Evolutionary conservation across 2,329 filamentous ascomycete species (phyloP), one percentile per base, ranked within the genome.

Genomic region (Penicillium olsonii): DNA sequence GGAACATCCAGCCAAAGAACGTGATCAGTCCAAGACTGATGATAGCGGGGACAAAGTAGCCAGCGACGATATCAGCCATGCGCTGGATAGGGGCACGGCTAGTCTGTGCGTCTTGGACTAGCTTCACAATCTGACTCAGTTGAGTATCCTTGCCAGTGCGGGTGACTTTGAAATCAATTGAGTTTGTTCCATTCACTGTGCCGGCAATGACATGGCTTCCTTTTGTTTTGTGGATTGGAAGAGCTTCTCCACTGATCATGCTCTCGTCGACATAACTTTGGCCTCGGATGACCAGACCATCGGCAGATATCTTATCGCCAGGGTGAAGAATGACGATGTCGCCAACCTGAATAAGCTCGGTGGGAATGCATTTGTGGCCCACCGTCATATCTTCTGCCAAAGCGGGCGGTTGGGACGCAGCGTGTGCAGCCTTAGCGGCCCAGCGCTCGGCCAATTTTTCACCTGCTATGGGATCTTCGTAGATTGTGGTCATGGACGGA

Each of bases 51-150:
- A 99, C 89, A 63, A 99, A 99, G 70, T 94, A 94, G 12, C 94
- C 92, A 14, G 94, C 92, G 37, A 99, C 84, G 2, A 83, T 84
- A 71, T 99, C 94, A 4, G 92, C 94, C 66, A 97, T 83, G 37
- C 90, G 84, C 70, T 99, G 94, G 52, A 99, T 99, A 0, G 94
- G 94, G 7, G 94, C 94, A 33, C 94, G 84, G 44, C 85, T 92
- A 2, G 92, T 97, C 70, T 99, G 94, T 3, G 94, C 94, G 68
- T 96, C 90, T 71, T 99, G 94, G 0, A 99, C 94, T n/a, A 97
- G 82, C 70, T 92, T 94, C 55, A 99, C 94, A 57, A 99, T 99
- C 72, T 97, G 94, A 71, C 91, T 96, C 48, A 99, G 85, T 69
- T 97, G 92, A 1, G 94, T 99, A 66, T 99, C 92, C 54, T 92